These are phyloP conservation scores for Globisporangium canariense DNA, from an alignment of 352 stramenopile genomes.

Conservation along the genomic window DNA sequence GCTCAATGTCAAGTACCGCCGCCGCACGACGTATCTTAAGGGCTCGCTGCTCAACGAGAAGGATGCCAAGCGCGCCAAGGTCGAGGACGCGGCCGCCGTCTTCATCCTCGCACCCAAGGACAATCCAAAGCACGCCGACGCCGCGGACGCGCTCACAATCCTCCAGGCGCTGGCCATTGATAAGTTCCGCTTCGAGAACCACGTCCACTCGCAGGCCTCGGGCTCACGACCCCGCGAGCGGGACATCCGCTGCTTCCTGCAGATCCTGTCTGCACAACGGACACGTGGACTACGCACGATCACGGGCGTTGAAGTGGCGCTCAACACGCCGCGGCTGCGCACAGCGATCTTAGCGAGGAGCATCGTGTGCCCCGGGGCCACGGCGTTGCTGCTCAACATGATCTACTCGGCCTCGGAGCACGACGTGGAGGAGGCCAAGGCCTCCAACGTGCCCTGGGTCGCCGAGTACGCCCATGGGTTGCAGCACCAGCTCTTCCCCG, in stretches of 20 bases:
- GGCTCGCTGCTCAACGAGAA: conserved; percentile 49
- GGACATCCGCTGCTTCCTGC: conserved; percentile 44
- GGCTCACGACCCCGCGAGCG: conserved; percentile 10
- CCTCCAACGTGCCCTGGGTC: conserved; percentile 46
- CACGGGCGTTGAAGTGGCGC: conserved; percentile 45
- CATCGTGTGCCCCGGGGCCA: conserved; percentile 47
- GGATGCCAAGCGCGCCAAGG: conserved; percentile 42
- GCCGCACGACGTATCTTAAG: conserved; percentile 52
- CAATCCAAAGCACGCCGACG: conserved; percentile 33
- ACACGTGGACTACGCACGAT: conserved; percentile 45
- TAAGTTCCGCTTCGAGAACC: conserved; percentile 43
- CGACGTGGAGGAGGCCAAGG: conserved; percentile 29
- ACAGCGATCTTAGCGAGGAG: conserved; percentile 49
- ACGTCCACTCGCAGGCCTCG: conserved; percentile 14
- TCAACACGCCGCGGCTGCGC: conserved; percentile 44
- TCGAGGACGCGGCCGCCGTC: conserved; percentile 42
- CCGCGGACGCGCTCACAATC: conserved; percentile 46
- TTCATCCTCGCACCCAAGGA: conserved; percentile 59
- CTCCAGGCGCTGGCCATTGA: conserved; percentile 52
- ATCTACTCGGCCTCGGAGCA: conserved; percentile 46
- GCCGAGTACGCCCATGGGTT: conserved; percentile 49
- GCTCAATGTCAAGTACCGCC: conserved; percentile 39
- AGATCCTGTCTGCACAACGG: conserved; percentile 44
- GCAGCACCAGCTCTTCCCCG: conserved; percentile 51
- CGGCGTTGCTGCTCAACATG: conserved; percentile 54